Conservation (phyloP, 306 rosid genomes). For the Amphicarpaea edgeworthii region DNA sequence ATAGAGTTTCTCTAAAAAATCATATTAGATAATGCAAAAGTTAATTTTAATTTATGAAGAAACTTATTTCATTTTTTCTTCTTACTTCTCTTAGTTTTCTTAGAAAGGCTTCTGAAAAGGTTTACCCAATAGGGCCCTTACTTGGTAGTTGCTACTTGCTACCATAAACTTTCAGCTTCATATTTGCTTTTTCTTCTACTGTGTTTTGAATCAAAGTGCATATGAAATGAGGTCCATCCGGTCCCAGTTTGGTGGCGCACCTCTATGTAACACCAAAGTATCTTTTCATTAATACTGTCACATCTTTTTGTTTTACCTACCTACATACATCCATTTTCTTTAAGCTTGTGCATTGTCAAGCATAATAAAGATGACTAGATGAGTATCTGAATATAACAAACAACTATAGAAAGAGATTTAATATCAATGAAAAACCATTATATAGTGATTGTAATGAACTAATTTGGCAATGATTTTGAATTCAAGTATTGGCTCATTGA, state of each 20-base stretch:
- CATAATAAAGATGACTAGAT: not conserved
- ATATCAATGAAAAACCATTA: not conserved
- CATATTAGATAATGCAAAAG: no score
- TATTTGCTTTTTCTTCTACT: not conserved
- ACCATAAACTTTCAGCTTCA: not conserved
- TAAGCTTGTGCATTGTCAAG: conserved; percentile 13
- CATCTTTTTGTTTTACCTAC: not conserved
- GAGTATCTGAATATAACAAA: not conserved
- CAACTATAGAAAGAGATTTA: not conserved
- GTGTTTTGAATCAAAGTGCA: not conserved
- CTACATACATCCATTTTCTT: not conserved
- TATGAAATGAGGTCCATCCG: not conserved
- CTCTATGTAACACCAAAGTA: not conserved
- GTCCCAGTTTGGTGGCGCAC: not conserved
- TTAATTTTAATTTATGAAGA: no score
- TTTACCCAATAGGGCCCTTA: no score
- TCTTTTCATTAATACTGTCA: not conserved
- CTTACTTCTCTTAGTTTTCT: no score
- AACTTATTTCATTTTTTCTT: no score
- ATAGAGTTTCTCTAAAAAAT: no score
- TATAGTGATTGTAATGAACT: not conserved
- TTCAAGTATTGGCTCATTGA: conserved; percentile 34
- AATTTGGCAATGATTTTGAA: not conserved
- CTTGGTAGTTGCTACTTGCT: not conserved
- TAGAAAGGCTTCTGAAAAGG: no score